Evolutionary conservation across 495 filamentous ascomycete species (phyloP).

Genomic region (Hamigera avellanea): DNA sequence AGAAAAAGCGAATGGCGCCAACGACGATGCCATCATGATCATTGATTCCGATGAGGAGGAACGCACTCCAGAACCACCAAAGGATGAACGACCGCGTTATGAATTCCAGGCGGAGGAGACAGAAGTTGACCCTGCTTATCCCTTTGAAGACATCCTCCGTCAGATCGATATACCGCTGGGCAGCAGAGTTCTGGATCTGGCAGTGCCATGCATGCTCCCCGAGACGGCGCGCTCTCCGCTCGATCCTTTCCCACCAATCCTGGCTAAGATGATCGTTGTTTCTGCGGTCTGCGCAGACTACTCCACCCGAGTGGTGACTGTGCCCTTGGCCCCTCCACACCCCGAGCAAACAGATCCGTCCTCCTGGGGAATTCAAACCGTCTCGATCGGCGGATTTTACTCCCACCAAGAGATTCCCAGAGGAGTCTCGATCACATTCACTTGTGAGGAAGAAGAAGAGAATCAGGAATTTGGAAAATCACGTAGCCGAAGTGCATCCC

Average conservation of each 20-base stretch:
- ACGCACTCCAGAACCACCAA: conserved; percentile 21
- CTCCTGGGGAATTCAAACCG: conserved; percentile 49
- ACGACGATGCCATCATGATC: conserved; percentile 57
- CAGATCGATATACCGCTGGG: conserved; percentile 58
- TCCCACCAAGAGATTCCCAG: conserved; percentile 51
- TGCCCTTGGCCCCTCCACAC: conserved; percentile 67
- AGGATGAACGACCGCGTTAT: conserved; percentile 28
- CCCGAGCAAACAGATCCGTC: conserved; percentile 27
- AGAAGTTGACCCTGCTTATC: conserved; percentile 43
- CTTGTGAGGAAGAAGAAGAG: conserved; percentile 27
- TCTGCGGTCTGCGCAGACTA: conserved; percentile 59
- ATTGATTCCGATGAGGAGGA: conserved; percentile 73
- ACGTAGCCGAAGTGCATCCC: conserved; percentile 12
- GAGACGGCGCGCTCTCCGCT: conserved; percentile 30
- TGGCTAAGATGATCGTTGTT: conserved; percentile 57
- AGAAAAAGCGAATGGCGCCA: conserved; percentile 22
- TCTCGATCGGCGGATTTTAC: conserved; percentile 35
- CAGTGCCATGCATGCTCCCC: conserved; percentile 44
- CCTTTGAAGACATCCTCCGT: conserved; percentile 46
- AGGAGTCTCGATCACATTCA: conserved; percentile 57
- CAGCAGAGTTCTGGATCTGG: conserved; percentile 46
- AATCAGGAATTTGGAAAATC: conserved; percentile 17
- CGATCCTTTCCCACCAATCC: conserved; percentile 46
- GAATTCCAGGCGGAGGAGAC: conserved; percentile 48
- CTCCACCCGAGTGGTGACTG: conserved; percentile 53